These are phyloP conservation scores for Aspergillus coremiiformis DNA, from an alignment of 495 filamentous ascomycete genomes.

Conservation along the genomic window DNA sequence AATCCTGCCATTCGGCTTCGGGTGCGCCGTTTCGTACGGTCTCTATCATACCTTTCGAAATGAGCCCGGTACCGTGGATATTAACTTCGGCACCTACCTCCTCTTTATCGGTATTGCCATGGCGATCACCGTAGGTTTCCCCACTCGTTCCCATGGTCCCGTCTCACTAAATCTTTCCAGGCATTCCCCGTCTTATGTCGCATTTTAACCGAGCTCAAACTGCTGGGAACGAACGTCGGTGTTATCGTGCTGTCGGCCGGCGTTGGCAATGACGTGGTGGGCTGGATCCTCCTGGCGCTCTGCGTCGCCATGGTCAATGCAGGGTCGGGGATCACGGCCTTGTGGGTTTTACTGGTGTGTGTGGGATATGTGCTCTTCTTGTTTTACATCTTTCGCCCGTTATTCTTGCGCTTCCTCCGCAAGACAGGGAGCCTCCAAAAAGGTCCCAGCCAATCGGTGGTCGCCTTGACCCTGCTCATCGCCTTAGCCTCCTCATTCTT, in stretches of 20 bases:
- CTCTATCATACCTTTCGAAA: conserved; percentile 71
- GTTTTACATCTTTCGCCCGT: conserved; percentile 64
- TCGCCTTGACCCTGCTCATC: conserved; percentile 74
- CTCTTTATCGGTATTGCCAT: conserved; percentile 94
- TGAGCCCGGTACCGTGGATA: conserved; percentile 53
- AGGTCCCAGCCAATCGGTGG: conserved; percentile 81
- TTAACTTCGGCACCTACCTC: conserved; percentile 75
- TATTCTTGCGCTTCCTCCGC: conserved; percentile 67
- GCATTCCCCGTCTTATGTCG: conserved; percentile 94
- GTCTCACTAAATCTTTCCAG: conserved; percentile 17
- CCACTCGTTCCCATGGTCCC: background rate
- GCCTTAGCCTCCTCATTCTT: conserved; percentile 85
- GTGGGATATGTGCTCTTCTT: conserved; percentile 74
- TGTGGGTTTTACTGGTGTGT: conserved; percentile 76
- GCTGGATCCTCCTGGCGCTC: conserved; percentile 90
- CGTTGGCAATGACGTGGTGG: conserved; percentile 91
- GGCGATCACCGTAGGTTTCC: conserved; percentile 65
- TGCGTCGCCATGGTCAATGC: conserved; percentile 94
- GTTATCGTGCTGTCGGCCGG: conserved; percentile 89
- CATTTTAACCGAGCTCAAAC: conserved; percentile 86
- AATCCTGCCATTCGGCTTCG: conserved; percentile 64
- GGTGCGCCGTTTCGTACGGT: conserved; percentile 75
- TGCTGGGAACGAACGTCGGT: conserved; percentile 77
- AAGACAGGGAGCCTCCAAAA: conserved; percentile 75
- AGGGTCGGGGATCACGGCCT: conserved; percentile 70